These are phyloP conservation scores for Dictyostelium intermedium DNA, from an alignment of 78 protist genomes.

Conservation along the genomic window DNA sequence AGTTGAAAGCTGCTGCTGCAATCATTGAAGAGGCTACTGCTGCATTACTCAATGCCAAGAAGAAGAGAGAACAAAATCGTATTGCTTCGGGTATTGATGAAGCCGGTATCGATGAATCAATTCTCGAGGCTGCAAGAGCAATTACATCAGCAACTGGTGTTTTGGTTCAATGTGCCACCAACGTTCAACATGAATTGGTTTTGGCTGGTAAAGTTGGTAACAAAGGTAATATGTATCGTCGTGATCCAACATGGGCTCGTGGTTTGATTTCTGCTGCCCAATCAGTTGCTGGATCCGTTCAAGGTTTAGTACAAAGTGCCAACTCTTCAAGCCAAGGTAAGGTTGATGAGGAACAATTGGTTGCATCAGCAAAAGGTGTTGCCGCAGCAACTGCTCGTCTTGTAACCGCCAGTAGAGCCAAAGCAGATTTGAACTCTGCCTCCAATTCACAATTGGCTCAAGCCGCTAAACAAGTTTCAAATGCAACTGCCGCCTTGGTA, in stretches of 20 bases:
- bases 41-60: constrained; percentile 62
- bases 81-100: constrained; percentile 62
- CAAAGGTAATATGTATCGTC: constrained; percentile 60
- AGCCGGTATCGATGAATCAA: constrained; percentile 80
- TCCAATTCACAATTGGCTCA: constrained; percentile 76
- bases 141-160: constrained; percentile 76
- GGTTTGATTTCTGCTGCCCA: constrained; percentile 85
- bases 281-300: constrained; percentile 84
- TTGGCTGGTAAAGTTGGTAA: constrained; percentile 39
- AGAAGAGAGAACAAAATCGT: constrained; percentile 68
- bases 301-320: constrained; percentile 63
- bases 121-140: constrained; percentile 85
- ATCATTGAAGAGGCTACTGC: constrained; percentile 83
- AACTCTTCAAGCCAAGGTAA: constrained; percentile 72
- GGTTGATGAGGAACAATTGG: constrained; percentile 49
- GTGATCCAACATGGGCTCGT: constrained; percentile 85
- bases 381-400: constrained; percentile 80
- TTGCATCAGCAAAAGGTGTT: constrained; percentile 83
- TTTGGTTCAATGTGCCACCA: constrained; percentile 71
- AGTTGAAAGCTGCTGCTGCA: constrained; percentile 70
- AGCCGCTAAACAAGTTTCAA: constrained; percentile 73
- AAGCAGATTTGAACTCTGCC: constrained; percentile 61
- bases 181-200: constrained; percentile 75
- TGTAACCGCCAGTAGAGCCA: constrained; percentile 70
- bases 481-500: constrained; percentile 67